Conservation (phyloP, 2,329 filamentous ascomycete species). For the Xylaria sp. region DNA sequence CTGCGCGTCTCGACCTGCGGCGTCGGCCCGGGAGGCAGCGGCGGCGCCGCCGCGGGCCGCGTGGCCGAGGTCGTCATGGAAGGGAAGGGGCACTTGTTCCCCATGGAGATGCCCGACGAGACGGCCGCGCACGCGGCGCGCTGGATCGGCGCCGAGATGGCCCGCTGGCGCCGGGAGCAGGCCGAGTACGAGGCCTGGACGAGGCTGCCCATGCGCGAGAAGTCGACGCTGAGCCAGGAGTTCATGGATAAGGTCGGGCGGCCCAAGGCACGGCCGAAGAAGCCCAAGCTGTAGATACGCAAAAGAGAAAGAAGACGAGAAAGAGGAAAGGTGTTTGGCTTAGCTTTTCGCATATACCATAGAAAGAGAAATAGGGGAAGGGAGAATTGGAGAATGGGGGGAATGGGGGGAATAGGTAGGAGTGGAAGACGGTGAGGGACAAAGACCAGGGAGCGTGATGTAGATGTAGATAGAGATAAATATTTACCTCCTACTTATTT, state of each 20-base stretch:
- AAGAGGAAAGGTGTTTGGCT: neutral
- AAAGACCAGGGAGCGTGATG: neutral
- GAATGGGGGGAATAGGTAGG: neutral
- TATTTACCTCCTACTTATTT: neutral
- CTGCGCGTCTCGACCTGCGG: constrained; percentile 74
- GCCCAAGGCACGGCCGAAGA: constrained; percentile 37
- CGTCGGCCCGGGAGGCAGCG: constrained; percentile 72
- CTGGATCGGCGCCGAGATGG: constrained; percentile 69
- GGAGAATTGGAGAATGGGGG: neutral
- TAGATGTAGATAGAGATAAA: neutral
- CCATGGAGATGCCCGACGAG: constrained; percentile 78
- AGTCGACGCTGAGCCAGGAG: constrained; percentile 66
- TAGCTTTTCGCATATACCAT: neutral
- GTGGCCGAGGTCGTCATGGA: constrained; percentile 75
- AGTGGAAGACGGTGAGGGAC: neutral
- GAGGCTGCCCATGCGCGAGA: constrained; percentile 61
- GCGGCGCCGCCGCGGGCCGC: constrained; percentile 70
- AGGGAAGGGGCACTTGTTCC: constrained; percentile 80
- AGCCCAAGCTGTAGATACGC: constrained; percentile 39
- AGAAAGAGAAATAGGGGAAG: too few relatives aligned
- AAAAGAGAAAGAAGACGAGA: neutral
- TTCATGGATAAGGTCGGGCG: constrained; percentile 65
- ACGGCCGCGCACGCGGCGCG: constrained; percentile 70
- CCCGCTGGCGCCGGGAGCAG: constrained; percentile 68
- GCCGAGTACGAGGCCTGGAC: constrained; percentile 67